These are phyloP conservation scores for Stagonosporopsis cucurbitacearum DNA, from an alignment of 2,329 filamentous ascomycete genomes.

Conservation along the genomic window DNA sequence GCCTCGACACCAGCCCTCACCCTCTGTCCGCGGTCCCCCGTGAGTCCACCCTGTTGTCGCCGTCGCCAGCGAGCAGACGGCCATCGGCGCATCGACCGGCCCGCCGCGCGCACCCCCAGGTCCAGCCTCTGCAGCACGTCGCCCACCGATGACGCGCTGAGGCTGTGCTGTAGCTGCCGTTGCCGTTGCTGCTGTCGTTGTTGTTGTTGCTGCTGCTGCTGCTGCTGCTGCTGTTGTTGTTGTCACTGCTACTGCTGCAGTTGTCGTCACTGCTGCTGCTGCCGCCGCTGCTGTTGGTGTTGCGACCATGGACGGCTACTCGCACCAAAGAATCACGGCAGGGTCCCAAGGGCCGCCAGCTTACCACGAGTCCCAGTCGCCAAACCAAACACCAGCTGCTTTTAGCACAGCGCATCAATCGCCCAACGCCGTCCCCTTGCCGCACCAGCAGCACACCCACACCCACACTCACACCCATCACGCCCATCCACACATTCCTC, in stretches of 20 bases:
- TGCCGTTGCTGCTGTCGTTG: constrained; percentile 10
- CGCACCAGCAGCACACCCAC: constrained; percentile 24
- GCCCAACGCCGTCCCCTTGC: constrained; percentile 43
- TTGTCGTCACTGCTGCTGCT: constrained; percentile 14
- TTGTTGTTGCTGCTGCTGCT: too few relatives aligned
- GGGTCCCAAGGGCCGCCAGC: constrained; percentile 46
- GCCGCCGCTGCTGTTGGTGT: constrained; percentile 4
- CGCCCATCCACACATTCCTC: constrained; percentile 17
- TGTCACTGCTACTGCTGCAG: too few relatives aligned
- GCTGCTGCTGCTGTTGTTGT: constrained; percentile 4
- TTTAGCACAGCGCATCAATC: constrained; percentile 46
- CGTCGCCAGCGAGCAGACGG: constrained; percentile 13
- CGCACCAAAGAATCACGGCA: constrained; percentile 43
- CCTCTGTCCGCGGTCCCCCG: not conserved
- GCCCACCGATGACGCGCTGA: constrained; percentile 22
- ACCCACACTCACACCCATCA: constrained; percentile 33
- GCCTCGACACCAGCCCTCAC: constrained; percentile 24
- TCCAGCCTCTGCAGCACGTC: constrained; percentile 10
- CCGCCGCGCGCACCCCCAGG: constrained; percentile 3
- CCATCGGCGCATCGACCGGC: constrained; percentile 4
- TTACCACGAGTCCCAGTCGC: constrained; percentile 43
- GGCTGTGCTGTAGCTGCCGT: not conserved
- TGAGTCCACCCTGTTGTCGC: constrained; percentile 19
- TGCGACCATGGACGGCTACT: constrained; percentile 38
- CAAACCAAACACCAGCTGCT: constrained; percentile 43